These are phyloP conservation scores for Hyparrhenia diplandra DNA, from an alignment of 176 grass and related monocot genomes.

Conservation along the genomic window DNA sequence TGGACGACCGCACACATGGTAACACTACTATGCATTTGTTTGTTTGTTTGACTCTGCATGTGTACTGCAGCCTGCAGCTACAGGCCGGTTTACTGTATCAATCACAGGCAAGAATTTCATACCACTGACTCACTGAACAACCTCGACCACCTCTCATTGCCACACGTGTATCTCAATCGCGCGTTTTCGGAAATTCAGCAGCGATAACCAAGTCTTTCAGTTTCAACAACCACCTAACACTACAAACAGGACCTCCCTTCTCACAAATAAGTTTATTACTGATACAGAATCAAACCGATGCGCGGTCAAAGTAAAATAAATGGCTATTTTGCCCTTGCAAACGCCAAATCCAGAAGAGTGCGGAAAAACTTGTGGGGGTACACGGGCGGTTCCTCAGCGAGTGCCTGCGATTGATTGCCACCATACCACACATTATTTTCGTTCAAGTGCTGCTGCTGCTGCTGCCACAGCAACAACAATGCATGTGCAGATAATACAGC, in stretches of 20 bases:
- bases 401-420: slow-evolving; percentile 46
- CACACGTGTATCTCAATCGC: background rate
- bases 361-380: slow-evolving; percentile 78
- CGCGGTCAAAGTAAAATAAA: too few species aligned
- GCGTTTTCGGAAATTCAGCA: too few species aligned
- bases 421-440: background rate
- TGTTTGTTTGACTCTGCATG: too few species aligned
- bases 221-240: background rate
- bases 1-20: too few species aligned
- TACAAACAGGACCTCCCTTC: background rate
- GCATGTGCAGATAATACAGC: background rate
- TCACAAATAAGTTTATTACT: background rate
- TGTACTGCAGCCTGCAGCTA: too few species aligned
- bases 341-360: slow-evolving; percentile 64
- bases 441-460: background rate
- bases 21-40: too few species aligned
- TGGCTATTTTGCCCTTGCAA: slow-evolving; percentile 48
- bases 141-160: background rate
- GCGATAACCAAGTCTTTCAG: background rate
- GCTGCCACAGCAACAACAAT: background rate
- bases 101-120: too few species aligned
- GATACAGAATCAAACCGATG: background rate
- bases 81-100: too few species aligned
- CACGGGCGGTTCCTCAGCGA: slow-evolving; percentile 65
- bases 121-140: too few species aligned